Evolutionary conservation across 768 basidiomycete species (phyloP), one percentile per base, ranked within the genome.

Genomic region (Piloderma croceum): DNA sequence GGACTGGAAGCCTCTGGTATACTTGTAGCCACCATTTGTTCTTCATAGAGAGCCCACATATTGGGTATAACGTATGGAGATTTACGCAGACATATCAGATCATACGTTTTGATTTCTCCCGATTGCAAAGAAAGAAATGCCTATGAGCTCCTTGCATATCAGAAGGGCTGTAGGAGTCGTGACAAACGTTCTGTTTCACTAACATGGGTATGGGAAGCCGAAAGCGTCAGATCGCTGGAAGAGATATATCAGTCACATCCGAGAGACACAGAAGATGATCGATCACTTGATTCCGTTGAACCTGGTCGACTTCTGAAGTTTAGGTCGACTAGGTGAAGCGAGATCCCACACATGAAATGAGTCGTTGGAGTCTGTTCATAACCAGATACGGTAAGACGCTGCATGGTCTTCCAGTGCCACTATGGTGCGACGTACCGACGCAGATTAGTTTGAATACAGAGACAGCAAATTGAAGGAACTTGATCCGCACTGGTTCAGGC

Each of bases 181-280:
- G n/a, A n/a, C n/a, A n/a, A n/a, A n/a, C n/a, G n/a, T n/a, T n/a
- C n/a, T n/a, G n/a, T n/a, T n/a, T n/a, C n/a, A 65, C 73, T 36
- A 51, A 88, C 83, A 64, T 89, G 87, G 5, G 77, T 72, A 53
- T 85, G 83, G 10, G 77, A 77, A 3, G 88, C 79, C 2, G 82
- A 83, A 11, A 80, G 52, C 4, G 74, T 70, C 32, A 89, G 52
- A 22, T 72, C 77, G 49, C 83, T 83, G 27, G 10, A 15, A 9
- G 15, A 29, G 15, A 9, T 29, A 9, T 9, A 15, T 29, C 27
- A 29, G 27, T 29, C 27, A 29, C 3, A 15, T 31, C n/a, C n/a
- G n/a, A 24, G 19, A 21, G 11, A 38, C 27, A 18, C 34, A 31
- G 29, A 44, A n/a, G 36, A 43, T 48, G 7, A 48, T 51, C 40